Evolutionary conservation across 768 basidiomycete genomes (phyloP).

Genomic region (Crucibulum laeve): DNA sequence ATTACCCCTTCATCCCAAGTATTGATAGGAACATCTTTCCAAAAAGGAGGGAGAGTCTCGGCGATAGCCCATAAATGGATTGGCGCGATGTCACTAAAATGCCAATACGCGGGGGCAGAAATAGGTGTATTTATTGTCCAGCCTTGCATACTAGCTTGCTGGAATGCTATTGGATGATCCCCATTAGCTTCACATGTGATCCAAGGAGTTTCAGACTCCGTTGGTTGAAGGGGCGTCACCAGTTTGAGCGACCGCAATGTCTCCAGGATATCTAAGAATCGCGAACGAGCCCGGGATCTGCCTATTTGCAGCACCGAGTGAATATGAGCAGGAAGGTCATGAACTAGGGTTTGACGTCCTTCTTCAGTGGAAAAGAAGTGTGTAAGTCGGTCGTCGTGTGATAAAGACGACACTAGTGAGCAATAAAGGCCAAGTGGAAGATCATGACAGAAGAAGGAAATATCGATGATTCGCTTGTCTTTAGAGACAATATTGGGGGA

Average conservation of each 20-base stretch:
- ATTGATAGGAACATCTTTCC: constrained; percentile 42
- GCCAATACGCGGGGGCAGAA: constrained; percentile 61
- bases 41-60: constrained; percentile 46
- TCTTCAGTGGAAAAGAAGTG: constrained; percentile 42
- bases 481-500: constrained; percentile 46
- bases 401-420: constrained; percentile 53
- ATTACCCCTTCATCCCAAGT: constrained; percentile 31
- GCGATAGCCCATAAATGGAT: constrained; percentile 57
- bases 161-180: constrained; percentile 43
- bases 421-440: constrained; percentile 65
- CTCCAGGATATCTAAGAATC: constrained; percentile 59
- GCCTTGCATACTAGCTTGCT: constrained; percentile 33
- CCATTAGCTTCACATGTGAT: constrained; percentile 41
- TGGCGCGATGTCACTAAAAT: constrained; percentile 50
- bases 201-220: constrained; percentile 33
- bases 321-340: constrained; percentile 48
- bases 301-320: constrained; percentile 52
- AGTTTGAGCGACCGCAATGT: constrained; percentile 55
- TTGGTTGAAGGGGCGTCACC: constrained; percentile 50
- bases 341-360: constrained; percentile 45
- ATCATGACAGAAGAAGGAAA: constrained; percentile 60
- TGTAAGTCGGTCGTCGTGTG: constrained; percentile 54
- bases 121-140: constrained; percentile 40
- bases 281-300: constrained; percentile 51
- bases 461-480: constrained; percentile 51